Evolutionary conservation across 208 protist species (phyloP), one percentile per base, ranked within the genome.

Genomic region (Acanthamoeba quina): DNA sequence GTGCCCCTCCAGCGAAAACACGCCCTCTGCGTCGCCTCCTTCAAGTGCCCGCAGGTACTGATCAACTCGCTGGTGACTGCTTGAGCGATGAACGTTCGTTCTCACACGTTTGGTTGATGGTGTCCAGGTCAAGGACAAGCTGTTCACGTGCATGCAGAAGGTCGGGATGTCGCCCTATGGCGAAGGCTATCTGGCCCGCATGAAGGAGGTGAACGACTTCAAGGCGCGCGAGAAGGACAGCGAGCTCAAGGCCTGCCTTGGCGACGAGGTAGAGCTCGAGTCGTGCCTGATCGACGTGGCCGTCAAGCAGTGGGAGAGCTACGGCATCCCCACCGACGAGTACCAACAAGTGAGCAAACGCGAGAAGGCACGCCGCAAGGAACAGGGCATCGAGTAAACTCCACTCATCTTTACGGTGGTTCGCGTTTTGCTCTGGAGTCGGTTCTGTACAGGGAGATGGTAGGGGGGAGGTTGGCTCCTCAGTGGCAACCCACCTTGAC

Each of bases 291-390:
- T 62, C 21, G 78, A 86, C 21, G 49, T 62, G 49, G 78, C 78
- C 5, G 11, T 86, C 49, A 86, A 86, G 78, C 78, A 62, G 78
- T 86, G 78, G 78, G 78, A 86, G 34, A 54, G 34, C 49, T 86
- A 62, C 49, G 78, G 78, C 78, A 86, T 86, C 29, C 78, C 78
- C 44, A 86, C 78, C 49, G 78, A 86, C 9, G 78, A 86, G 52
- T 86, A 86, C 19, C 10, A 9, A 3, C 78, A 41, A 15, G 78
- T 86, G 11, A 86, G 49, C 52, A 9, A 86, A 41, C 78, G 78
- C 44, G 78, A 86, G 49, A 86, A 62, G 49, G 78, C 78, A 21
- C 78, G 78, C 26, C 44, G 24, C 78, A 86, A 86, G 29, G 47
- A 86, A n/a, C 11, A 86, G 34, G 78, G 26, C 74, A 56, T 83